Evolutionary conservation across 768 basidiomycete genomes (phyloP), one percentile per base, ranked within the genome.

Genomic region (Clitopilus hobsonii): DNA sequence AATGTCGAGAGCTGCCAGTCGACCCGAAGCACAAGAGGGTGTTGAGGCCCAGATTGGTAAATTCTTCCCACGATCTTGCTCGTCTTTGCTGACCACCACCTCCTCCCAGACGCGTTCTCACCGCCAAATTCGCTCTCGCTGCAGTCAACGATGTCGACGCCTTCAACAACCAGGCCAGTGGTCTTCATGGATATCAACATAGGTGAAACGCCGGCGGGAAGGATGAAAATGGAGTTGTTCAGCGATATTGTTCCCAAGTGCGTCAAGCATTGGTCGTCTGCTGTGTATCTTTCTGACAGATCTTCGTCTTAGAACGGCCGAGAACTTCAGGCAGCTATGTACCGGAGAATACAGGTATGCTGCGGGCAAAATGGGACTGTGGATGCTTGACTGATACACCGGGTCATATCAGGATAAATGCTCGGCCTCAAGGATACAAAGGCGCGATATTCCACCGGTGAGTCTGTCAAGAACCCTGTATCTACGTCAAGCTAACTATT

Each of bases 101-200:
- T 3, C 13, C 3, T 3, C 41, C n/a, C 18, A 20, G n/a, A 16
- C 41, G n/a, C n/a, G 11, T 23, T 45, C 41, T n/a, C 41, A 14
- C 32, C 3, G 4, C 8, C 3, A n/a, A 45, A 45, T 10, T 5
- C n/a, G 22, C 41, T 45, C n/a, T n/a, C n/a, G n/a, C n/a, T n/a
- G n/a, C n/a, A n/a, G n/a, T 45, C n/a, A 6, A 23, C 11, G 22
- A 45, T 45, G 41, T 51, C 49, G 1, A 28, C 49, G 10, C 72
- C 81, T 27, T 74, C 76, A 18, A 68, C 77, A 26, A 74, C 78
- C 2, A 83, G 96, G 16, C 96, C 97, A 0, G 75, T 99, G 48
- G 94, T 97, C 54, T 99, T 99, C 69, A 95, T 99, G 85, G 97
- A 99, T 67, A 77, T 98, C 57, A 84, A 90, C 49, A 98, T 99